Percentiles rank a stretch among this genome's conserved stretches.
Conservation (phyloP, 2,329 filamentous ascomycete genomes). For the Fusarium scirpi region DNA sequence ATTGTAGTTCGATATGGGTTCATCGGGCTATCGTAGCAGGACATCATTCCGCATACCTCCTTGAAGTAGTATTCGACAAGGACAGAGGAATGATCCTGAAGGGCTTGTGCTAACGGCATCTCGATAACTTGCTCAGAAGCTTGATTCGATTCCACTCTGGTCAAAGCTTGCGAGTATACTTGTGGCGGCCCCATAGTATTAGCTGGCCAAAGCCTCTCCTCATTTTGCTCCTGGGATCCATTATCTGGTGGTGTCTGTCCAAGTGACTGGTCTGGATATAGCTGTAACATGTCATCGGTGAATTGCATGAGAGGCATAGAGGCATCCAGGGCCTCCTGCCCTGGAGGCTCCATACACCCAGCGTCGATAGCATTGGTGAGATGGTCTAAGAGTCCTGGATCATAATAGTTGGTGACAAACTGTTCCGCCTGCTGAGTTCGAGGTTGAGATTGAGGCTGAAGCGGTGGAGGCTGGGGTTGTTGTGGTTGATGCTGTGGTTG, state of each 20-base stretch:
- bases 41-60: conserved; percentile 71
- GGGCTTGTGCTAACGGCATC: conserved; percentile 32
- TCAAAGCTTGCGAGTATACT: background rate
- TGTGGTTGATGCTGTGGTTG: conserved; percentile 2
- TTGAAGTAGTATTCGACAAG: conserved; percentile 74
- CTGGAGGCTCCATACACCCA: conserved; percentile 2
- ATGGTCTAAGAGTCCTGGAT: conserved; percentile 25
- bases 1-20: conserved; percentile 72
- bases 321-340: conserved; percentile 13
- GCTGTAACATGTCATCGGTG: conserved; percentile 18
- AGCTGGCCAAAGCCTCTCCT: conserved; percentile 29
- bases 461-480: background rate
- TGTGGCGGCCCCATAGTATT: conserved; percentile 2
- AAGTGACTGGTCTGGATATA: conserved; percentile 18
- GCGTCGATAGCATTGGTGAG: conserved; percentile 24
- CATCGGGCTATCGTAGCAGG: conserved; percentile 71
- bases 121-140: conserved; percentile 3
- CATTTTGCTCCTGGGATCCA: conserved; percentile 18
- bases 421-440: conserved; percentile 15
- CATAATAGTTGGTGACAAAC: conserved; percentile 19
- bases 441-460: background rate
- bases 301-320: conserved; percentile 32
- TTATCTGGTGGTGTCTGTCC: conserved; percentile 20
- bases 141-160: conserved; percentile 11
- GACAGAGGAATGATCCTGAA: conserved; percentile 61